Conservation (phyloP, 176 grass and related monocot species). For the Tillandsia fasciculata region DNA sequence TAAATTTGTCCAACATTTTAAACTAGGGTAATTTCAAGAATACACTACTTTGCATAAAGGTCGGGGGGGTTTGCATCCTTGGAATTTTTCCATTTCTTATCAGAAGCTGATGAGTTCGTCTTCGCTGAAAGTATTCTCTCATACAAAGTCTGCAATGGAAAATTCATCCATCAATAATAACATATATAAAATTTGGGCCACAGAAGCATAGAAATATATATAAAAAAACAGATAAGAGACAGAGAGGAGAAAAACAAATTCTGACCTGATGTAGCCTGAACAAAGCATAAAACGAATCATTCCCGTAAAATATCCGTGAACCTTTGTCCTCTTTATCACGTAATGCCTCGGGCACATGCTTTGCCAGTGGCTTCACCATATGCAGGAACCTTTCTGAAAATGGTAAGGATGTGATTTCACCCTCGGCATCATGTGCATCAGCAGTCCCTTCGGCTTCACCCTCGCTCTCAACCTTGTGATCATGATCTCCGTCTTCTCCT, state of each 20-base stretch:
- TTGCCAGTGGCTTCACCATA: constrained; percentile 72
- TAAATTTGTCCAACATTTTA: constrained; percentile 1
- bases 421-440: constrained; percentile 56
- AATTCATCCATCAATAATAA: background rate
- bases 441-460: constrained; percentile 77
- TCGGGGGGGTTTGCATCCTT: constrained; percentile 88
- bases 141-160: constrained; percentile 69
- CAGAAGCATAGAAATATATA: background rate
- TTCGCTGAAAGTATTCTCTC: constrained; percentile 93
- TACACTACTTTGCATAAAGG: constrained; percentile 81
- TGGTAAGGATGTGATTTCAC: constrained; percentile 46
- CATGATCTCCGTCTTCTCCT: constrained; percentile 88
- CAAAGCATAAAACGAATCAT: constrained; percentile 91
- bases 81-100: constrained; percentile 96
- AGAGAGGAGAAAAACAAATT: constrained; percentile 3
- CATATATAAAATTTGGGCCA: background rate
- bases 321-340: constrained; percentile 57
- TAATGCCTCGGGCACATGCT: constrained; percentile 59
- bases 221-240: background rate
- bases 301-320: constrained; percentile 72
- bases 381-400: constrained; percentile 69
- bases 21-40: constrained; percentile 5
- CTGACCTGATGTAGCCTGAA: constrained; percentile 92
- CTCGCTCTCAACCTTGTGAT: constrained; percentile 80
- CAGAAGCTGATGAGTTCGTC: constrained; percentile 68